Evolutionary conservation across 257 asterid genomes (phyloP).

Genomic region (Penstemon davidsonii): DNA sequence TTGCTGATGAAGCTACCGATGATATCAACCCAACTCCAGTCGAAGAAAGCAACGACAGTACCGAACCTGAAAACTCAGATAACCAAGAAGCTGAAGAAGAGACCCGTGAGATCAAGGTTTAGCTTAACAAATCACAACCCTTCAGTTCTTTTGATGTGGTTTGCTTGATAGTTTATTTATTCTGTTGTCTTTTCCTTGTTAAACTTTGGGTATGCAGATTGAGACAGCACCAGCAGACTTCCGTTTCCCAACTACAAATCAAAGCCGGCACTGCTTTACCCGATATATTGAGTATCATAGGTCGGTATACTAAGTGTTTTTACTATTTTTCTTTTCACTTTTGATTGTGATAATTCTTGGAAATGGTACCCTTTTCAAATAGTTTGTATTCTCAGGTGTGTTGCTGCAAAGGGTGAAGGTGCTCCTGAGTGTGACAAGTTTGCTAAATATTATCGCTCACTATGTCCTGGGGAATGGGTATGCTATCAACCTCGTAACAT

Average conservation of each 20-base stretch:
- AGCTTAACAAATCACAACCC: no score
- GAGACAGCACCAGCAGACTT: slow-evolving; percentile 97
- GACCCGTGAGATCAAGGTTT: no score
- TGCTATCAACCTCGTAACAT: slow-evolving; percentile 11
- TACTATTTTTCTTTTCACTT: slow-evolving; percentile 10
- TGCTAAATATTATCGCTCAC: slow-evolving; percentile 91
- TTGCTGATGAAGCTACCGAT: no score
- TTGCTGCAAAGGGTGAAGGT: slow-evolving; percentile 89
- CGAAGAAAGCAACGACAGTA: no score
- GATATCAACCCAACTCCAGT: no score
- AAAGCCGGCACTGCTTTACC: slow-evolving; percentile 95
- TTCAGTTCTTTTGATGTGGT: no score
- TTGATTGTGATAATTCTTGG: neutral
- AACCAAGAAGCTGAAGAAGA: no score
- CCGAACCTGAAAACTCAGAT: no score
- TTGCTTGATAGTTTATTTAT: no score
- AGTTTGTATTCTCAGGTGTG: slow-evolving; percentile 54
- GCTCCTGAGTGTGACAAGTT: slow-evolving; percentile 92
- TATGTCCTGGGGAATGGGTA: slow-evolving; percentile 99
- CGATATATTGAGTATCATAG: slow-evolving; percentile 89
- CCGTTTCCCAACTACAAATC: slow-evolving; percentile 96
- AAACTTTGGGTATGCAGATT: no score
- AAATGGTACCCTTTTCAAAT: neutral
- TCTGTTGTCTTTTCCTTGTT: no score
- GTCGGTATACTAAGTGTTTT: slow-evolving; percentile 34